Conservation (phyloP, 2,329 filamentous ascomycete genomes). For the Teratosphaeria pseudoeucalypti region DNA sequence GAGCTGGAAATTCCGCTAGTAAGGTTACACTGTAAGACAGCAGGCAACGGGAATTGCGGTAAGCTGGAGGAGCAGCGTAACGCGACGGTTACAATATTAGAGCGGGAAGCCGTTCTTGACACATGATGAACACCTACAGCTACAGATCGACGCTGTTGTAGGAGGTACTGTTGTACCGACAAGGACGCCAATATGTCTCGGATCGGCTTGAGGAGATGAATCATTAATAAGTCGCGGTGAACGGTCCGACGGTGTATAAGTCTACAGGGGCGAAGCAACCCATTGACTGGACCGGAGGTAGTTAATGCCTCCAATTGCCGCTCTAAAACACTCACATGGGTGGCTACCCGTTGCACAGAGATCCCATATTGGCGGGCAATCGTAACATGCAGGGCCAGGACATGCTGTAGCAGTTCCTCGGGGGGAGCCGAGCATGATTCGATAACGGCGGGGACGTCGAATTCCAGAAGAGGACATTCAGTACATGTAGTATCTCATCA, state of each 20-base stretch:
- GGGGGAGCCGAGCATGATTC: too few species aligned
- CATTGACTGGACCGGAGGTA: background rate
- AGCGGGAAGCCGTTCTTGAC: background rate
- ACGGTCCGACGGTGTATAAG: background rate
- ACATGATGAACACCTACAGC: background rate
- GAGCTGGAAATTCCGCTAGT: background rate
- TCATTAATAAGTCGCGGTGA: background rate
- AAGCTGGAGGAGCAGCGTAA: background rate
- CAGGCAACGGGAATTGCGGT: background rate
- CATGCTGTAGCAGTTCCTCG: too few species aligned
- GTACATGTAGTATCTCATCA: too few species aligned
- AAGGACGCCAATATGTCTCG: background rate
- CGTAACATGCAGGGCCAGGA: background rate
- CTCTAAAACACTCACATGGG: background rate
- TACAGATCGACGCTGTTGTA: background rate
- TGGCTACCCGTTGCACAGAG: background rate
- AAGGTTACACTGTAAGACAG: background rate
- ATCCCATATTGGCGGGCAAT: background rate
- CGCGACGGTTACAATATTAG: background rate
- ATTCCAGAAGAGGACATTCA: too few species aligned
- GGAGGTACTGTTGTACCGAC: background rate
- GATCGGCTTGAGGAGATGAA: background rate
- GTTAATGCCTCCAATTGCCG: background rate
- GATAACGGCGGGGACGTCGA: too few species aligned
- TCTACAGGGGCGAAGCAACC: background rate